Evolutionary conservation across 768 basidiomycete genomes (phyloP), one percentile per base, ranked within the genome.

Genomic region (Cytidiella melzeri): DNA sequence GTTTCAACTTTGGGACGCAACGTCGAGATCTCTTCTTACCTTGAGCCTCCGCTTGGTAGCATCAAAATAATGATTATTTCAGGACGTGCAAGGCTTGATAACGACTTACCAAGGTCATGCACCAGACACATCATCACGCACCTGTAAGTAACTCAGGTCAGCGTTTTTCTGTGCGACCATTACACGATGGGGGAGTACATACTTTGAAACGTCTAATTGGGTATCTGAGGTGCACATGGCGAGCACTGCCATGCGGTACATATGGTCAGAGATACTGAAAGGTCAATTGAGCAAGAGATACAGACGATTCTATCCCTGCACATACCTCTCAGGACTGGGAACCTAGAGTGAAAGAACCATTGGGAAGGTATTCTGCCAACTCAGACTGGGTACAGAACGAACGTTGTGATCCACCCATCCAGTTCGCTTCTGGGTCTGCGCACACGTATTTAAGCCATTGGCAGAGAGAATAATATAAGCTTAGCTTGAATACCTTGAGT

Each of bases 191-290:
- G 11, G 20, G 19, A 6, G 47, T 27, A 61, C 78, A 45, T 52
- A 90, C 90, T 85, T 86, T 58, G 86, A 65, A 23, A 87, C 65
- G 64, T 90, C 87, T 6, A 92, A 74, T 1, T 71, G 73, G n/a
- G 67, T 44, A 59, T 90, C 90, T 0, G 90, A 83, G 4, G 81
- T 77, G 52, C 92, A 87, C 81, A 99, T 84, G 3, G 92, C 84
- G 38, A 98, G 75, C n/a, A 97, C 64, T 1, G 92, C 86, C 95
- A 99, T 97, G 41, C 95, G 75, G 64, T 92, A 90, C 95, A 96
- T 97, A 60, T 97, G 94, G 65, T 98, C 95, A 6, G 92, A 84
- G 54, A 97, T 94, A 55, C 88, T 92, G 52, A 18, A 21, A 21
- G 11, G 15, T 9, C 13, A 41, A 4, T 3, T 27, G 28, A n/a